Evolutionary conservation across 306 rosid genomes (phyloP).

Genomic region (Inga oerstediana): DNA sequence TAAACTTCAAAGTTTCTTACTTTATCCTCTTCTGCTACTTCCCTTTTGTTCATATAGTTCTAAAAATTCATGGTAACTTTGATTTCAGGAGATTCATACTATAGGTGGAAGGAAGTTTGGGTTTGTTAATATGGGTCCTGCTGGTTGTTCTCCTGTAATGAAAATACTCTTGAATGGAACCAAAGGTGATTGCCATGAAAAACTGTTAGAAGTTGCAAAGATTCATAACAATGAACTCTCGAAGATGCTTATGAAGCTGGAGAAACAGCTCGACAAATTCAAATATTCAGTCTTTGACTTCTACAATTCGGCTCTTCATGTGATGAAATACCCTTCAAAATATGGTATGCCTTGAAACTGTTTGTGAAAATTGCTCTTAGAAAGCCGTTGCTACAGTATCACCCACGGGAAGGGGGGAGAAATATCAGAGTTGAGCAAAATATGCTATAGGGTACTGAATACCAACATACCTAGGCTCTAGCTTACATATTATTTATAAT

Average conservation of each 20-base stretch:
- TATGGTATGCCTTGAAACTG: constrained; percentile 18
- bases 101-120: constrained; percentile 64
- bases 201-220: background rate
- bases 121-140: constrained; percentile 27
- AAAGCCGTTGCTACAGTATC: background rate
- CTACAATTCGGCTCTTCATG: constrained; percentile 12
- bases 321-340: constrained; percentile 40
- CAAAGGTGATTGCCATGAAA: background rate
- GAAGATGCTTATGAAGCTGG: constrained; percentile 6
- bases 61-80: background rate
- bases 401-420: background rate
- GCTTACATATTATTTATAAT: too few species aligned
- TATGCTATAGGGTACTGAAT: too few species aligned
- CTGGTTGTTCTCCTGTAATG: background rate
- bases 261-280: constrained; percentile 44
- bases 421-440: too few species aligned
- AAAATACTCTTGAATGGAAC: background rate
- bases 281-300: constrained; percentile 45
- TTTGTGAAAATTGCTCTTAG: background rate
- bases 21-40: background rate
- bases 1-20: background rate
- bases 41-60: background rate
- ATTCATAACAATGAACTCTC: background rate
- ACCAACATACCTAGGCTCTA: too few species aligned
- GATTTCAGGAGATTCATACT: constrained; percentile 49